Evolutionary conservation across 176 grass and related monocot genomes (phyloP).

Genomic region (Aegilops bicornis): DNA sequence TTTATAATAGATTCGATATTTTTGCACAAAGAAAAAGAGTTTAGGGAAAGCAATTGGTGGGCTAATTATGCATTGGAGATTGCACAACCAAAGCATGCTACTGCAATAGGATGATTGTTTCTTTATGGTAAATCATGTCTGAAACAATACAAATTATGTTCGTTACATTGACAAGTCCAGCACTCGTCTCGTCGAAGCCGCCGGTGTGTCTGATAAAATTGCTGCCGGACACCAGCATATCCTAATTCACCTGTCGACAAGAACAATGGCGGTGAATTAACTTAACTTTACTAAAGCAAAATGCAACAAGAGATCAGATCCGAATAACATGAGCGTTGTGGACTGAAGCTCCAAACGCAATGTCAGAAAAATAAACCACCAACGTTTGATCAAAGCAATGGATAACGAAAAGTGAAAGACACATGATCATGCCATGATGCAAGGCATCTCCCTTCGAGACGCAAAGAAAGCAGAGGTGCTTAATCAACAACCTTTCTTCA

Average conservation of each 20-base stretch:
- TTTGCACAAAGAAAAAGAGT: too few relatives aligned
- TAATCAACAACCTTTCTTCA: not conserved
- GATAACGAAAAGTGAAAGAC: not conserved
- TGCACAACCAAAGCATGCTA: too few relatives aligned
- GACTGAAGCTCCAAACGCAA: not conserved
- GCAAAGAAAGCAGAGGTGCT: not conserved
- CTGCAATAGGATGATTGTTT: too few relatives aligned
- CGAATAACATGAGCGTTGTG: too few relatives aligned
- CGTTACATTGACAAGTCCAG: not conserved
- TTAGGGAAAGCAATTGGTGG: too few relatives aligned
- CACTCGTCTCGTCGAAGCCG: not conserved
- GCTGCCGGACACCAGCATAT: not conserved
- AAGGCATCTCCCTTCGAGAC: slow-evolving; percentile 1
- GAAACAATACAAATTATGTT: too few relatives aligned
- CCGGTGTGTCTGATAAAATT: too few relatives aligned
- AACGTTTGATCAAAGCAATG: not conserved
- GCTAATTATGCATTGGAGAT: too few relatives aligned
- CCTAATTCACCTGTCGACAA: not conserved
- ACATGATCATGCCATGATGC: not conserved
- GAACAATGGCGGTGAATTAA: not conserved
- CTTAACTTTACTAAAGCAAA: not conserved
- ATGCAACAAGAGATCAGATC: too few relatives aligned
- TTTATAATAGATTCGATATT: too few relatives aligned
- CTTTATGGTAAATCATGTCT: too few relatives aligned
- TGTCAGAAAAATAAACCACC: not conserved